A percentile compares a stretch with the other conserved stretches of the same genome.
These are phyloP conservation scores for Starmerella stigmatis DNA, from an alignment of 805 yeast genomes.

Conservation along the genomic window DNA sequence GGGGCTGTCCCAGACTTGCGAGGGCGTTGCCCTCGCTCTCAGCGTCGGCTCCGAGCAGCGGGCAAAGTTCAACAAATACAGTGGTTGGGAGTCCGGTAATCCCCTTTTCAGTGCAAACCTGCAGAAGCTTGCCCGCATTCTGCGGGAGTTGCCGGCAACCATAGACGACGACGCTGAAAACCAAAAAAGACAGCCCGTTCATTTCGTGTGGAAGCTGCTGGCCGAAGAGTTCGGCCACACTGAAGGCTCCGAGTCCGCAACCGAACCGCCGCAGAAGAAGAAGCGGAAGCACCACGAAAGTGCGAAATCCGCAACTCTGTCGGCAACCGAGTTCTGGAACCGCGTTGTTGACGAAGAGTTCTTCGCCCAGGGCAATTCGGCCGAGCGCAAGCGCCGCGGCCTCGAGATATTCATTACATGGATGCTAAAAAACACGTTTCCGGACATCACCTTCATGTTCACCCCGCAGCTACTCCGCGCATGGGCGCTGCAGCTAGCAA, in stretches of 20 bases:
- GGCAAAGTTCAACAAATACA: slow-evolving; percentile 6
- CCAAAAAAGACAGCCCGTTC: slow-evolving; percentile 26
- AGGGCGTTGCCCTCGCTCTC: slow-evolving; percentile 67
- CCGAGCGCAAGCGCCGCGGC: slow-evolving; percentile 81
- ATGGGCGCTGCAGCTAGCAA: slow-evolving; percentile 66
- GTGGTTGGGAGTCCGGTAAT: slow-evolving; percentile 57
- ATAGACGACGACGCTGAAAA: slow-evolving; percentile 20
- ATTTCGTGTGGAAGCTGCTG: slow-evolving; percentile 34
- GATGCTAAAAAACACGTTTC: slow-evolving; percentile 29
- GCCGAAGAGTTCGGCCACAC: slow-evolving; percentile 32
- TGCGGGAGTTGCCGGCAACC: slow-evolving; percentile 37
- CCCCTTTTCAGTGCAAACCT: slow-evolving; percentile 67
- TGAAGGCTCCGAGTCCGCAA: slow-evolving; percentile 26
- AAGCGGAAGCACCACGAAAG: slow-evolving; percentile 33
- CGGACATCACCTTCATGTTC: slow-evolving; percentile 23
- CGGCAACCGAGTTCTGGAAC: slow-evolving; percentile 58
- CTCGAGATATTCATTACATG: slow-evolving; percentile 56
- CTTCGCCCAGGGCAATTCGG: slow-evolving; percentile 65
- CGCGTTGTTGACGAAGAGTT: slow-evolving; percentile 67
- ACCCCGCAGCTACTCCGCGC: slow-evolving; percentile 33
- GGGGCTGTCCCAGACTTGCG: slow-evolving; percentile 56
- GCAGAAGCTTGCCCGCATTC: slow-evolving; percentile 47
- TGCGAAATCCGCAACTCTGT: neutral
- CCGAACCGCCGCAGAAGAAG: slow-evolving; percentile 23
- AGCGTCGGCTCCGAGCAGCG: slow-evolving; percentile 35